Evolutionary conservation across 257 asterid species (phyloP).

Genomic region (Dorcoceras hygrometricum): DNA sequence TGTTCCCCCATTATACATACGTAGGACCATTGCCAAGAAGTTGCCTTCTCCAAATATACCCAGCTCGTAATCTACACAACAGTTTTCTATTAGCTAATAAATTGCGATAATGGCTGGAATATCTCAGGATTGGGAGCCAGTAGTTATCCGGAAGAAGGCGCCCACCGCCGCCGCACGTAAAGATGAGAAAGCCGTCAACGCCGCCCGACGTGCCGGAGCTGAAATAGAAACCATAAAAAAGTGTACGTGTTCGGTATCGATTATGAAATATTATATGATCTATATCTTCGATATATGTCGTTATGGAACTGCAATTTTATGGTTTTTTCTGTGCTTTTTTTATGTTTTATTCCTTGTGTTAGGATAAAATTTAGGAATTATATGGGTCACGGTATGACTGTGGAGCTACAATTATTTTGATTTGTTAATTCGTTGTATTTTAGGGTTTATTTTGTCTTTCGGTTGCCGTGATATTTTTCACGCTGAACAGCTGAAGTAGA

Average conservation of each 20-base stretch:
- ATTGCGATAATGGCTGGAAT: conserved; percentile 47
- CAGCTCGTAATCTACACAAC: neutral
- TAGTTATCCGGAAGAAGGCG: conserved; percentile 82
- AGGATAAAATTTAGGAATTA: neutral
- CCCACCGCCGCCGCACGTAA: conserved; percentile 93
- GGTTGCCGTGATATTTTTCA: too few species aligned
- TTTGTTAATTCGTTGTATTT: too few species aligned
- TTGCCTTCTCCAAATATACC: neutral
- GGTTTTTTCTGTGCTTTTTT: neutral
- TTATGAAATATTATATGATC: neutral
- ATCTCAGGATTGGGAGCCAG: conserved; percentile 94
- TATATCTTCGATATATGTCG: neutral
- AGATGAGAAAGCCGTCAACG: conserved; percentile 96
- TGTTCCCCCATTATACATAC: neutral
- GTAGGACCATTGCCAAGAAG: neutral
- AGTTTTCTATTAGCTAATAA: neutral
- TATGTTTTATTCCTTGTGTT: too few species aligned
- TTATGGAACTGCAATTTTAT: neutral
- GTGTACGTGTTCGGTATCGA: conserved; percentile 34
- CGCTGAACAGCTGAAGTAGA: neutral
- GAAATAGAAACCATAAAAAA: conserved; percentile 84
- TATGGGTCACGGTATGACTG: neutral
- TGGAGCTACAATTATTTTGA: neutral
- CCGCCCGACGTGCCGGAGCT: conserved; percentile 94
- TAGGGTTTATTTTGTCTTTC: neutral